Base-by-base conservation (phyloP, 1,284 basidiomycete species). In the Somion occarium region DNA sequence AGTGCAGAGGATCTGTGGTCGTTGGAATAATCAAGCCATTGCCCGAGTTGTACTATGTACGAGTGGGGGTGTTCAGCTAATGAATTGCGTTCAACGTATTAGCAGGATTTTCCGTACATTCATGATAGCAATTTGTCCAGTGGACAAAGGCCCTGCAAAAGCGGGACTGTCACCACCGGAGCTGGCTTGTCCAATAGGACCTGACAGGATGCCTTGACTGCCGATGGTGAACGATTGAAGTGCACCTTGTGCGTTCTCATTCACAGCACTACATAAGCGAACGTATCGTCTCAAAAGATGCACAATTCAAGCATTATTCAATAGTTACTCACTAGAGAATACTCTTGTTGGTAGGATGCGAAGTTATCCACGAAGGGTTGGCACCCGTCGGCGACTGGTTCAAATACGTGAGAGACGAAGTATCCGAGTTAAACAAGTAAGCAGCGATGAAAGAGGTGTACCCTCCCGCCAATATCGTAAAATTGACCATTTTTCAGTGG, bases 391-490 rank as follows among this genome's bases (percentile, higher is more conserved):
- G 69, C 11, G 73, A 79, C 57, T 75, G 75, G 56, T 67, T 70
- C 30, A 72, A 49, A 3, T 83, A 65, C 3, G 70, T 69, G 41
- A 83, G 66, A 11, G 74, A 68, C 4, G 69, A 72, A 3, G 72
- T 68, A 34, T 71, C 67, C 15, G 75, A 66, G 60, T 79, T 74
- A 67, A 83, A 83, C 38, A 79, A 59, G 62, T 83, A 83, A 1
- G 79, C 75, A n/a, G 79, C 79, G 53, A 84, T 72, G 58, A 83
- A 82, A 39, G 74, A 66, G 52, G 75, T 71, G 60, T 81, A 83
- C 9, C 81, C 81, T 30, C 82, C 82, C 23, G 80, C 81, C 41
- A 83, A 69, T 50, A 85, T 80, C 11, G 73, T 80, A 63, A 81
- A 78, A 52, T 76, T 70, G 58, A 82, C 79, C 79, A 82, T 82